A percentile compares a stretch with the other conserved stretches of the same genome.
These are phyloP conservation scores for Dentipellis sp. DNA, from an alignment of 768 basidiomycete species.

Conservation along the genomic window DNA sequence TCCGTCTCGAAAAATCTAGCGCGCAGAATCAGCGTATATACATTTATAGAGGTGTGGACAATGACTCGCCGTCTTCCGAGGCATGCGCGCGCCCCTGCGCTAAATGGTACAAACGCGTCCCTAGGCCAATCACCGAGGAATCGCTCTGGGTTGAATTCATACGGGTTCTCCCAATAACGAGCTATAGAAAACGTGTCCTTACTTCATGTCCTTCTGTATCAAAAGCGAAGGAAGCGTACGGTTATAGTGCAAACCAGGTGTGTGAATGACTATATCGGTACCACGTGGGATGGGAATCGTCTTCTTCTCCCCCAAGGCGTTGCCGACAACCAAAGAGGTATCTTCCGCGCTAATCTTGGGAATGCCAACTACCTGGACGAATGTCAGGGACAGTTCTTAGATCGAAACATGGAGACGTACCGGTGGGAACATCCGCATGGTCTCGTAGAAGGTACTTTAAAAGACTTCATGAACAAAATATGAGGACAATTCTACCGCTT, in stretches of 20 bases:
- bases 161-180: constrained; percentile 46
- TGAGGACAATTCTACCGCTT: not conserved
- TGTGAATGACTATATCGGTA: constrained; percentile 26
- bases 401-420: constrained; percentile 1
- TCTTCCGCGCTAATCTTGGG: constrained; percentile 41
- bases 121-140: constrained; percentile 24
- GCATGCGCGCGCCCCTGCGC: constrained; percentile 16
- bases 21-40: not conserved
- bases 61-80: constrained; percentile 12
- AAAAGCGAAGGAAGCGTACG: constrained; percentile 22
- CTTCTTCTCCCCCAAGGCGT: constrained; percentile 28
- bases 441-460: constrained; percentile 39
- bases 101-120: constrained; percentile 27
- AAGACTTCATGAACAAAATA: not conserved
- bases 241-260: constrained; percentile 39
- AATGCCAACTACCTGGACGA: constrained; percentile 28
- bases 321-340: constrained; percentile 27
- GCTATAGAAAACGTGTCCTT: constrained; percentile 23
- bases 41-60: not conserved
- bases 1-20: constrained; percentile 43
- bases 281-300: constrained; percentile 35
- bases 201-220: not conserved
- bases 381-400: not conserved
- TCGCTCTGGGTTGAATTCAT: constrained; percentile 31
- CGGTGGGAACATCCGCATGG: constrained; percentile 29